These are phyloP conservation scores for Atkinsonella texensis DNA, from an alignment of 2,329 filamentous ascomycete genomes.

Conservation along the genomic window DNA sequence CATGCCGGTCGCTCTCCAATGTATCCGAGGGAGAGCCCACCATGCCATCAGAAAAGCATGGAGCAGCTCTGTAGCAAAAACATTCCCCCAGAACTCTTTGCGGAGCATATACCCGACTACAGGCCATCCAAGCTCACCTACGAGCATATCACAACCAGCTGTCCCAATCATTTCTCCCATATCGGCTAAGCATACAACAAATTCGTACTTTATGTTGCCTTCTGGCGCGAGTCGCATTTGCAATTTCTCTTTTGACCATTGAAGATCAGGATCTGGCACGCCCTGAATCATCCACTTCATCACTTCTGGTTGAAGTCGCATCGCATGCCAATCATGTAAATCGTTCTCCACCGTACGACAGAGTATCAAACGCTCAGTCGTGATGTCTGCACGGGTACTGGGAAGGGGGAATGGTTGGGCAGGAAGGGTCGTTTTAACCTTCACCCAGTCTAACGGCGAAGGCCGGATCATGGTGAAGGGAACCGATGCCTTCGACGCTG, in stretches of 20 bases:
- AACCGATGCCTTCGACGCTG: neutral
- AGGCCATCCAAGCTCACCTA: slow-evolving; percentile 37
- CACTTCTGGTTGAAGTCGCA: slow-evolving; percentile 47
- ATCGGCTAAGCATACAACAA: slow-evolving; percentile 34
- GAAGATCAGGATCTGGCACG: slow-evolving; percentile 28
- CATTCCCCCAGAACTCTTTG: slow-evolving; percentile 41
- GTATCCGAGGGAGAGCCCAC: slow-evolving; percentile 32
- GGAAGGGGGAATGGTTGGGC: slow-evolving; percentile 28
- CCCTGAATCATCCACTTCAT: slow-evolving; percentile 46
- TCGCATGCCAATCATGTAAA: slow-evolving; percentile 32
- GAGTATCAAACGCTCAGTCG: slow-evolving; percentile 43
- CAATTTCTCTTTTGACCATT: slow-evolving; percentile 30
- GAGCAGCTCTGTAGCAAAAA: slow-evolving; percentile 46
- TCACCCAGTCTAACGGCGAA: slow-evolving; percentile 21
- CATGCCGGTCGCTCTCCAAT: neutral
- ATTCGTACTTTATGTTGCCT: slow-evolving; percentile 43
- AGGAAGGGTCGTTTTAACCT: slow-evolving; percentile 37
- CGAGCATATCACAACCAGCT: slow-evolving; percentile 29
- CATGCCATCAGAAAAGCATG: slow-evolving; percentile 32
- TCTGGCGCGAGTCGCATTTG: slow-evolving; percentile 32
- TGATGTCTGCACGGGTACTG: slow-evolving; percentile 25
- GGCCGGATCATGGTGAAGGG: neutral
- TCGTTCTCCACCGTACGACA: slow-evolving; percentile 39
- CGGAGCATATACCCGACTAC: slow-evolving; percentile 47
- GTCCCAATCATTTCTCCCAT: slow-evolving; percentile 40